Conservation (phyloP, 2,329 filamentous ascomycete genomes). For the Cercospora sp. region DNA sequence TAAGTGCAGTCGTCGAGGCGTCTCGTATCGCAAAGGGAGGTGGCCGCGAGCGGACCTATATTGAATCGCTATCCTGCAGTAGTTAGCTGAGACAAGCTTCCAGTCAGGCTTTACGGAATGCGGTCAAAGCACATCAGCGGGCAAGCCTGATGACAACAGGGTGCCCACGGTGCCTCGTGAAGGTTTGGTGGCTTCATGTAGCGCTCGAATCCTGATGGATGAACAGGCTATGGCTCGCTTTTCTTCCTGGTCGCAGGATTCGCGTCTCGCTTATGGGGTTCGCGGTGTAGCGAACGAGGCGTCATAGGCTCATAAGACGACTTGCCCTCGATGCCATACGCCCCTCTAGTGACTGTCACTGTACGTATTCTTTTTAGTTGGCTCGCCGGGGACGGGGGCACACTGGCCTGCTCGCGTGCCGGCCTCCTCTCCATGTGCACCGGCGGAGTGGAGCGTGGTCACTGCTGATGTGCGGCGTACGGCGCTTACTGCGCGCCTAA, state of each 20-base stretch:
- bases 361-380: constrained; percentile 6
- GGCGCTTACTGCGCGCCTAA: constrained; percentile 4
- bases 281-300: constrained; percentile 16
- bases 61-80: constrained; percentile 3
- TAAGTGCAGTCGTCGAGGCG: background rate
- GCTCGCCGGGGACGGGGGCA: background rate
- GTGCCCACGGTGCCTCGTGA: constrained; percentile 10
- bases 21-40: constrained; percentile 10
- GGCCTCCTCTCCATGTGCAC: background rate
- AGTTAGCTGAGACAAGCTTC: constrained; percentile 26
- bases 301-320: constrained; percentile 4
- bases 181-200: constrained; percentile 20
- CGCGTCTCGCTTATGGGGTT: constrained; percentile 12
- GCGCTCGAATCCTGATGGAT: constrained; percentile 18
- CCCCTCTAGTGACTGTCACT: background rate
- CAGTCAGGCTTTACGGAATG: constrained; percentile 15
- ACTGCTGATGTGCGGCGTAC: constrained; percentile 4
- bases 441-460: background rate
- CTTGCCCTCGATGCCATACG: background rate
- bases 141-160: constrained; percentile 16
- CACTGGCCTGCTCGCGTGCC: background rate
- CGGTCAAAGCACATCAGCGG: constrained; percentile 14
- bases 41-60: constrained; percentile 7
- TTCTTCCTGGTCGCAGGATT: constrained; percentile 11
- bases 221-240: constrained; percentile 15